Base-by-base conservation (phyloP, 441 rosid genomes). In the Pelargonium myrrhifolium region DNA sequence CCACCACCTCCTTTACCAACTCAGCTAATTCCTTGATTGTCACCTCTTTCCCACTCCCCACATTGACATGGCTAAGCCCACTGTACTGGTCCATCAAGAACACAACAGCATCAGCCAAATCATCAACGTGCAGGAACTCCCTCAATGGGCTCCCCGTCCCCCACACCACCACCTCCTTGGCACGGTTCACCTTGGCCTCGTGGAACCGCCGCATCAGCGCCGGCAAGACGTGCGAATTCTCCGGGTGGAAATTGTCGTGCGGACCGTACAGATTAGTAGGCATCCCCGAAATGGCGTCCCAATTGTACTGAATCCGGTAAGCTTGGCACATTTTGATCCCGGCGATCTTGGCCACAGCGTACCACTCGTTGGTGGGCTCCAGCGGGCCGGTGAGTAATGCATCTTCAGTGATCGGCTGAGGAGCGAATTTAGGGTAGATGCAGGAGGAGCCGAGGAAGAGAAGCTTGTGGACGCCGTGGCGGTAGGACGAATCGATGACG, bases 291-390 rank as follows among this genome's bases (percentile, higher is more conserved):
- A 93, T 89, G 0, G 96, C 93, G 65, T 89, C 84, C 89, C 90
- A 91, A 0, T 68, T 43, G 65, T 89, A 84, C 68, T 93, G 99
- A 64, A 89, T 78, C 37, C 93, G 74, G 71, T 88, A 91, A 1
- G 97, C 96, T 56, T 93, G 99, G n/a, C 99, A 93, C 88, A 84
- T 91, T 70, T 91, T 93, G 39, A 93, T 91, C n/a, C 97, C 99
- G 0, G 93, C 85, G 9, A 93, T 89, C 82, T 93, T 93, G 0
- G 97, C 97, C 5, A 93, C 69, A 0, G 96, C 97, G 39, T 93
- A 93, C 97, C 99, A 93, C 60, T 93, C 99, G 45, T 93, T 93
- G 1, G 99, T 93, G 1, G 99, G 96, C 74, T 93, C 97, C 2
- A 93, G 76, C 0, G 93, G 84, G 0, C 80, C 92, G 0, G 99